Evolutionary conservation across 805 yeast species (phyloP).

Genomic region (Kuraishia cidri): DNA sequence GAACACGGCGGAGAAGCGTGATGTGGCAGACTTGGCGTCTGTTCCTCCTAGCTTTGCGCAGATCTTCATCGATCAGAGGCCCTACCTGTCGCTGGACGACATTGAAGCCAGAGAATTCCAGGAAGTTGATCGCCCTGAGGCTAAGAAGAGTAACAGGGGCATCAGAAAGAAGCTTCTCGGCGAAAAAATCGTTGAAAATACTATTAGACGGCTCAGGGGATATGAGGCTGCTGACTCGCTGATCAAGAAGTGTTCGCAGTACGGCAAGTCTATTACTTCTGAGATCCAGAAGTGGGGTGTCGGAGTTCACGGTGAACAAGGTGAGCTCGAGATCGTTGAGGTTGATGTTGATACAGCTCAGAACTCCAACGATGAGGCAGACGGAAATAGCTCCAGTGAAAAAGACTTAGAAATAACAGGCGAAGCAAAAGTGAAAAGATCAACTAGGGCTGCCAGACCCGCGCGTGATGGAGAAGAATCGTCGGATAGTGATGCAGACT

Average conservation of each 20-base stretch:
- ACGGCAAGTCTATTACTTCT: conserved; percentile 59
- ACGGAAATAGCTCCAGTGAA: background rate
- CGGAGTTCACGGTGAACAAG: conserved; percentile 50
- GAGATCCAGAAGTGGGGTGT: conserved; percentile 89
- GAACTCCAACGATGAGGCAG: background rate
- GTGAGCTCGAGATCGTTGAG: conserved; percentile 61
- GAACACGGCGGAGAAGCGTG: conserved; percentile 67
- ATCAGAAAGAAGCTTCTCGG: conserved; percentile 53
- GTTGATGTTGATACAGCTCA: conserved; percentile 23
- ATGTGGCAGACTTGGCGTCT: conserved; percentile 73
- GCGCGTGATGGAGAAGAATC: background rate
- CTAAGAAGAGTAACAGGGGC: conserved; percentile 17
- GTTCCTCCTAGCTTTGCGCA: conserved; percentile 62
- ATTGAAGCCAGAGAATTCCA: conserved; percentile 51
- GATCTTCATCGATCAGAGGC: conserved; percentile 56
- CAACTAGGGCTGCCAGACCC: background rate
- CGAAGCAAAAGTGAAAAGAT: background rate
- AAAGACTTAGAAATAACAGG: background rate
- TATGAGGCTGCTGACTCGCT: conserved; percentile 93
- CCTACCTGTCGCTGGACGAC: conserved; percentile 50
- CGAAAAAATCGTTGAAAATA: conserved; percentile 61
- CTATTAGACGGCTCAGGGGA: conserved; percentile 68
- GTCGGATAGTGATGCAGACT: background rate
- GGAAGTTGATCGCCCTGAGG: conserved; percentile 13
- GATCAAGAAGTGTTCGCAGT: conserved; percentile 71